Evolutionary conservation across 2,329 filamentous ascomycete species (phyloP).

Genomic region (Aspergillus fumigatiaffinis): DNA sequence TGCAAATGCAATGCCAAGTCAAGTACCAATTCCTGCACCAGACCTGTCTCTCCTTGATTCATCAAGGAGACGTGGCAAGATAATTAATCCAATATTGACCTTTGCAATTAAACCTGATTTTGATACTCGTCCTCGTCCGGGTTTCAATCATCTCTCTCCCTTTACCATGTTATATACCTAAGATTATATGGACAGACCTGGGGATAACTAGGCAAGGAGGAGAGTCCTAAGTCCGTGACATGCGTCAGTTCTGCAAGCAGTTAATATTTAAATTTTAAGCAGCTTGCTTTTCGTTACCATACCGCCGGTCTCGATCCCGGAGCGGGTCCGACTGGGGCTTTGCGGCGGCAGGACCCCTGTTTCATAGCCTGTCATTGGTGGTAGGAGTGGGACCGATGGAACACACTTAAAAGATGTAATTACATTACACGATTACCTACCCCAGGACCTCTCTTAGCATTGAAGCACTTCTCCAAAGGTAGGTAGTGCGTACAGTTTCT

Average conservation of each 20-base stretch:
- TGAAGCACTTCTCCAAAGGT: neutral
- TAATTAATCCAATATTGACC: neutral
- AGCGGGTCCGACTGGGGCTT: neutral
- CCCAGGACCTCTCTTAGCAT: neutral
- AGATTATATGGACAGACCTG: neutral
- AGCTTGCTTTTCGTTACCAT: neutral
- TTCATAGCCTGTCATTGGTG: neutral
- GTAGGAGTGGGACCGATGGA: neutral
- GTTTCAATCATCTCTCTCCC: neutral
- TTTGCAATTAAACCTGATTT: neutral
- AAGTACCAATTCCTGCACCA: neutral
- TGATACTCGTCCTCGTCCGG: neutral
- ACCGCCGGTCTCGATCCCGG: neutral
- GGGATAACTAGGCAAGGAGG: neutral
- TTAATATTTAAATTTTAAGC: neutral
- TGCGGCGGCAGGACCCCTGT: neutral
- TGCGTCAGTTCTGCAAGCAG: neutral
- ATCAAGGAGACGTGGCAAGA: neutral
- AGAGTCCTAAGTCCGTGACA: too few species aligned
- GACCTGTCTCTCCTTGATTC: too few species aligned
- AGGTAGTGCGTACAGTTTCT: neutral
- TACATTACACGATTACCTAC: neutral
- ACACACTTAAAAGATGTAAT: neutral
- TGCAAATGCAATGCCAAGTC: conserved; percentile 20
- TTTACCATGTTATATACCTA: neutral